Percentiles rank a stretch among this genome's conserved stretches.
These are phyloP conservation scores for Wickerhamomyces silvicola DNA, from an alignment of 805 yeast species.

Conservation along the genomic window DNA sequence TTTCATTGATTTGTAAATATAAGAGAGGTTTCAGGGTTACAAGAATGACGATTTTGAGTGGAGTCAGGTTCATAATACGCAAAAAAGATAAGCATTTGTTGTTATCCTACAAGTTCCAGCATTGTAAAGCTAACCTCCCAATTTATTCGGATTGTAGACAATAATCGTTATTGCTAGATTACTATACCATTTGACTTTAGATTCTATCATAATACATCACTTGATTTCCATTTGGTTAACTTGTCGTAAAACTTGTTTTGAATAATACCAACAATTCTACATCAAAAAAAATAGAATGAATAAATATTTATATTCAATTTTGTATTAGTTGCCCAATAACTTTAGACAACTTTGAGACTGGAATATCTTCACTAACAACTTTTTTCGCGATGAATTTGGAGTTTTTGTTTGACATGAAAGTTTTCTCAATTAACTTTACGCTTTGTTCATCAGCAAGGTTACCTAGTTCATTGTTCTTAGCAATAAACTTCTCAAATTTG, in stretches of 20 bases:
- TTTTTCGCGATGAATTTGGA: constrained; percentile 17
- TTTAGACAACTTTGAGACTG: constrained; percentile 18
- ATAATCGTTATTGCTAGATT: no score
- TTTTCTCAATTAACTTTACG: constrained; percentile 11
- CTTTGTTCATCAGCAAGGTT: constrained; percentile 12
- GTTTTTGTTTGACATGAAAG: constrained; percentile 14
- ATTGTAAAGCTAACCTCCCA: no score
- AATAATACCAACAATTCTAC: background rate
- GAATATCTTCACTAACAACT: constrained; percentile 18
- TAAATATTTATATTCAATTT: background rate
- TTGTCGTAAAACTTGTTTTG: background rate
- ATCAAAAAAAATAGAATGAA: background rate
- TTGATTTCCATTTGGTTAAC: background rate
- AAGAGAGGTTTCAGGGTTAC: no score
- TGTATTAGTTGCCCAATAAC: constrained; percentile 13
- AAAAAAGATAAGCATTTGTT: no score
- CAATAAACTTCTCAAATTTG: constrained; percentile 14
- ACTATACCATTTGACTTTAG: no score
- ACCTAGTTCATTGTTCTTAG: constrained; percentile 17
- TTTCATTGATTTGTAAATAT: no score
- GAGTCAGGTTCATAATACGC: no score
- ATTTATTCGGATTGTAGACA: no score
- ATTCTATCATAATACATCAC: no score
- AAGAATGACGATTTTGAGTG: no score
- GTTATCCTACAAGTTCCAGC: no score